Evolutionary conservation across 1,284 basidiomycete species (phyloP).

Genomic region (Athelia sp.): DNA sequence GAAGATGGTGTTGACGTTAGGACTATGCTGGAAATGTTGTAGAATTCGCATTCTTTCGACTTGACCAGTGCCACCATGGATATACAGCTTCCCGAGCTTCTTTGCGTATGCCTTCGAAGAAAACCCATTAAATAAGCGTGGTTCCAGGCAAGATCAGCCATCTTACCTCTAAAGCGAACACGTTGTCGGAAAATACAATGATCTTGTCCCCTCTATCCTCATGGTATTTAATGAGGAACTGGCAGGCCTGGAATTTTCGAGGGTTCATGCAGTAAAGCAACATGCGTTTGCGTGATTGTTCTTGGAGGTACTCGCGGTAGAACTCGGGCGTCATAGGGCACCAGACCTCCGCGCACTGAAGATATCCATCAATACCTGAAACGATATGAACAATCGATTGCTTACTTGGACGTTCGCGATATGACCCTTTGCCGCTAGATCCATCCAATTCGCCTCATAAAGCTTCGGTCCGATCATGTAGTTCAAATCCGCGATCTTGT

Average conservation of each 20-base stretch:
- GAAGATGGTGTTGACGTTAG: conserved; percentile 97
- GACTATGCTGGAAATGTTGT: conserved; percentile 94
- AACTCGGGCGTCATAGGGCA: conserved; percentile 99
- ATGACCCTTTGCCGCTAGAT: conserved; percentile 97
- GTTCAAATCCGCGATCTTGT: conserved; percentile 98
- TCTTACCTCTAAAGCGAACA: conserved; percentile 89
- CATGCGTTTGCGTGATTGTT: conserved; percentile 91
- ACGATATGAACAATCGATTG: conserved; percentile 3
- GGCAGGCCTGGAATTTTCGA: conserved; percentile 98
- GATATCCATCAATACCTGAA: conserved; percentile 4
- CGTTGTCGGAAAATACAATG: conserved; percentile 99
- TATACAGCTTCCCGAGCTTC: conserved; percentile 92
- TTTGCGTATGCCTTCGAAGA: conserved; percentile 86
- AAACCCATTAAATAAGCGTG: conserved; percentile 3
- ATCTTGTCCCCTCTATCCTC: conserved; percentile 98
- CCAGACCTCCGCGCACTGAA: conserved; percentile 97
- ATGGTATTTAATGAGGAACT: conserved; percentile 98
- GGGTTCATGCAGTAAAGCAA: conserved; percentile 99
- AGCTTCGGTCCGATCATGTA: conserved; percentile 99
- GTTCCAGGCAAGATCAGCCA: background rate
- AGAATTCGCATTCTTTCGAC: conserved; percentile 94
- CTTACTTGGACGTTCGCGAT: conserved; percentile 97
- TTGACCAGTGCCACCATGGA: conserved; percentile 95
- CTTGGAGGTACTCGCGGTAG: conserved; percentile 95
- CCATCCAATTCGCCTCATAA: conserved; percentile 99